These are phyloP conservation scores for Fusarium haematococcum DNA, from an alignment of 2,329 filamentous ascomycete genomes.

Conservation along the genomic window DNA sequence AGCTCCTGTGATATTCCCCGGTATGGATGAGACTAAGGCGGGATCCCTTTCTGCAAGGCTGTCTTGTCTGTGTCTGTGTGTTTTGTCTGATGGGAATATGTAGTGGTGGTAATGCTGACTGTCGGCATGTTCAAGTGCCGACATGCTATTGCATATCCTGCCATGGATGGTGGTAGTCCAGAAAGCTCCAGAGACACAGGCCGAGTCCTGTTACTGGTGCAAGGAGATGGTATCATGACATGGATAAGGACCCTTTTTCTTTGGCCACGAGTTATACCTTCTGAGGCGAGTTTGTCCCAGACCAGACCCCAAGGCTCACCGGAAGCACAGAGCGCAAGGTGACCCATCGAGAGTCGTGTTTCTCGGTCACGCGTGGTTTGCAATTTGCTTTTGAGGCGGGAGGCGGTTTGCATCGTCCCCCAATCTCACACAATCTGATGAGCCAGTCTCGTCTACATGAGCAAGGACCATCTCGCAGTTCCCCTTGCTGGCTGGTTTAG, in stretches of 20 bases:
- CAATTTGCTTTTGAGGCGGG: constrained; percentile 32
- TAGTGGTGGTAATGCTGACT: neutral
- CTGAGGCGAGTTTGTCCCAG: neutral
- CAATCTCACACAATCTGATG: constrained; percentile 20
- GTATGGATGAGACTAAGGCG: constrained; percentile 1
- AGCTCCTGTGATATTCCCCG: constrained; percentile 11
- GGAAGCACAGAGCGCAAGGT: constrained; percentile 26
- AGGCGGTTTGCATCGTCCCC: constrained; percentile 12
- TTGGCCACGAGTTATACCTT: neutral
- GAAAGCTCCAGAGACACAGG: neutral
- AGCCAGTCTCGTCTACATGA: neutral
- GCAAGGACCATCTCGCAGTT: constrained; percentile 8
- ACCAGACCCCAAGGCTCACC: neutral
- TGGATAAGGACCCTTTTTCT: neutral
- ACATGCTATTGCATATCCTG: neutral
- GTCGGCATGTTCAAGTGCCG: constrained; percentile 6
- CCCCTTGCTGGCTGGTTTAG: constrained; percentile 4
- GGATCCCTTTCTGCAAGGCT: constrained; percentile 15
- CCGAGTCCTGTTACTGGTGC: neutral
- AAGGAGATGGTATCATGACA: neutral
- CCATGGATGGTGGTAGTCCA: neutral
- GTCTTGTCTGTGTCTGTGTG: neutral
- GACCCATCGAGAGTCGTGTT: constrained; percentile 9
- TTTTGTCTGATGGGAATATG: neutral
- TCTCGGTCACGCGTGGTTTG: constrained; percentile 35